A percentile compares a stretch with the other conserved stretches of the same genome.
Conservation (phyloP, 2,329 filamentous ascomycete species). For the Plectosphaerella sp. region DNA sequence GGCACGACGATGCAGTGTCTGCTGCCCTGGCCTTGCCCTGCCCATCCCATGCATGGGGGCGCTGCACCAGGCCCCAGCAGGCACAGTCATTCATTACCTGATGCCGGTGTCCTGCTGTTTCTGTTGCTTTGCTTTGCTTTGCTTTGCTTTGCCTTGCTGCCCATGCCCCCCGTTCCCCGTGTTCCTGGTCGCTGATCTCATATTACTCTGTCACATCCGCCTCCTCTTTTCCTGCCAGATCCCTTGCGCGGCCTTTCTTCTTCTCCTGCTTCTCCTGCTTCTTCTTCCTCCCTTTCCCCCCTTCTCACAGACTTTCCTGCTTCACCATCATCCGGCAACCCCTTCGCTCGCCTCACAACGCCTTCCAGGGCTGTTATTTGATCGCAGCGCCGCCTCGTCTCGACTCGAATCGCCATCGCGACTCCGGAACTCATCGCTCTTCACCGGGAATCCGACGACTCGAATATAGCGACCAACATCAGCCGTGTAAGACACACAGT, state of each 20-base stretch:
- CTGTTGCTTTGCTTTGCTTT: neutral
- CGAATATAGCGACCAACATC: too few species aligned
- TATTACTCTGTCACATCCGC: constrained; percentile 2
- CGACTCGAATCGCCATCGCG: too few species aligned
- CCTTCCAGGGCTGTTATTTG: neutral
- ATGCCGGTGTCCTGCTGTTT: neutral
- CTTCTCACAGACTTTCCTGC: constrained; percentile 1
- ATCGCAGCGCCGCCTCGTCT: too few species aligned
- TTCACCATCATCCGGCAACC: neutral
- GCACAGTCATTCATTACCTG: neutral
- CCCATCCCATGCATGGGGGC: neutral
- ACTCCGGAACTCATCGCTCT: too few species aligned
- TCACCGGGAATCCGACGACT: too few species aligned
- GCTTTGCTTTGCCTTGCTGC: neutral
- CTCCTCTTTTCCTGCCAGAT: constrained; percentile 1
- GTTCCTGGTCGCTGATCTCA: constrained; percentile 3
- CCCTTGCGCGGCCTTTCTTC: neutral
- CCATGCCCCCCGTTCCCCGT: neutral
- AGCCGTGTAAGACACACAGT: too few species aligned
- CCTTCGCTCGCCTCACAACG: neutral
- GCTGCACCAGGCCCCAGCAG: neutral
- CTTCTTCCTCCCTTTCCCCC: neutral
- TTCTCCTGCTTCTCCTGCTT: neutral
- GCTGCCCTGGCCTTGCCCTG: neutral
- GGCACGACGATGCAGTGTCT: neutral